These are phyloP conservation scores for Lasiodiplodia hormozganensis DNA, from an alignment of 2,329 filamentous ascomycete genomes.

Conservation along the genomic window DNA sequence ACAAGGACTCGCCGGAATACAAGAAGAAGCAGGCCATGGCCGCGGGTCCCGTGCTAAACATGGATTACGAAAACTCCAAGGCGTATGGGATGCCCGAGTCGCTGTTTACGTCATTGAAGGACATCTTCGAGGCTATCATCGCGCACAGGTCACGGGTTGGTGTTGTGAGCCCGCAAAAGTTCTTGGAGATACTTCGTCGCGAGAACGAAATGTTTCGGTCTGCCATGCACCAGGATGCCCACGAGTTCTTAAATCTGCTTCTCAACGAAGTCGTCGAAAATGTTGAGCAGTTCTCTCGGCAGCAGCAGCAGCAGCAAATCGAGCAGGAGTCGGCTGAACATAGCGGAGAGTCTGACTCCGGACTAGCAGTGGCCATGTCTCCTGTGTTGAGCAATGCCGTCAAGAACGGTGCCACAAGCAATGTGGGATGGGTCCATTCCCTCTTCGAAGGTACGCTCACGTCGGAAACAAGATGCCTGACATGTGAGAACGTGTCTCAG, in stretches of 20 bases:
- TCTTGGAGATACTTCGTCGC: conserved; percentile 89
- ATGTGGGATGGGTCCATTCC: conserved; percentile 86
- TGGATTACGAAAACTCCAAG: conserved; percentile 79
- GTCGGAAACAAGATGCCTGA: conserved; percentile 95
- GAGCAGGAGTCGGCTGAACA: conserved; percentile 55
- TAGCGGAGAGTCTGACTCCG: conserved; percentile 37
- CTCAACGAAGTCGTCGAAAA: conserved; percentile 96
- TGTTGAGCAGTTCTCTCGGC: conserved; percentile 84
- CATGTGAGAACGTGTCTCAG: conserved; percentile 94
- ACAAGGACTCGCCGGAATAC: conserved; percentile 92
- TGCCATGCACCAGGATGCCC: conserved; percentile 97
- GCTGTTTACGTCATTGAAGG: conserved; percentile 91
- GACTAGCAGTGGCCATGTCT: conserved; percentile 33
- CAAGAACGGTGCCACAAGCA: conserved; percentile 34
- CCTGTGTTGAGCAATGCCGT: conserved; percentile 15
- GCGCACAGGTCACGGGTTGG: conserved; percentile 82
- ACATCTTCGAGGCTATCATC: conserved; percentile 92
- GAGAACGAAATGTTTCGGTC: conserved; percentile 98
- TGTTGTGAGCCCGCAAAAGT: conserved; percentile 89
- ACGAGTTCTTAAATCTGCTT: conserved; percentile 93
- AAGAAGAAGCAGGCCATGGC: conserved; percentile 96
- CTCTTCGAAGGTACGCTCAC: conserved; percentile 94
- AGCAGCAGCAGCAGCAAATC: conserved; percentile 36
- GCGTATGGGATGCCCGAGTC: conserved; percentile 94
- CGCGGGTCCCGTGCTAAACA: conserved; percentile 83